phyloP scores from a whole-genome alignment of 129 eudicot species.

The Flaveria bidentis region DNA sequence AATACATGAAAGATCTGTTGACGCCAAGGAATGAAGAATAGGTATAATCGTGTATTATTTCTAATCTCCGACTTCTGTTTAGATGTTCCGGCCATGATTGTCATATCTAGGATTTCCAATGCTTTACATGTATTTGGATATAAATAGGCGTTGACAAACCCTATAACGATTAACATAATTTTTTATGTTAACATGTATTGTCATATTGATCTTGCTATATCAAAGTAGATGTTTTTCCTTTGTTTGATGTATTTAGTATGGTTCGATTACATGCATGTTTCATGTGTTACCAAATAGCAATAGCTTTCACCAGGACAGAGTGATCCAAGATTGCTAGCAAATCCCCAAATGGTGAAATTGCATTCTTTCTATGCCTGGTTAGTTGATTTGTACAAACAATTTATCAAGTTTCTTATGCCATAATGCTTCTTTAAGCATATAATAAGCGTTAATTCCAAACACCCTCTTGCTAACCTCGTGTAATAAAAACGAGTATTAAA shows the following conservation, averaged over 20 bases:
- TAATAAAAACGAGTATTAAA: too few relatives aligned
- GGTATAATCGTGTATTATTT: too few relatives aligned
- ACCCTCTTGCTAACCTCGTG: too few relatives aligned
- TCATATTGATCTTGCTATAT: neutral
- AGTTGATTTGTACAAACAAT: neutral
- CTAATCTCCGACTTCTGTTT: too few relatives aligned
- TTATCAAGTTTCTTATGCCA: too few relatives aligned
- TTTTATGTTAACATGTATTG: neutral
- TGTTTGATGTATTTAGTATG: slow-evolving; percentile 14
- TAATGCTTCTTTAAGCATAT: too few relatives aligned
- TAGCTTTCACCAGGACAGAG: slow-evolving; percentile 63
- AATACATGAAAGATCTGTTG: too few relatives aligned
- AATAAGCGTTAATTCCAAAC: too few relatives aligned
- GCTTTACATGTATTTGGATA: too few relatives aligned
- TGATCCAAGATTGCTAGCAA: slow-evolving; percentile 81
- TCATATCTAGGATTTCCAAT: too few relatives aligned
- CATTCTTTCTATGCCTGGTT: slow-evolving; percentile 91
- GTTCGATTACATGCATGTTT: slow-evolving; percentile 62
- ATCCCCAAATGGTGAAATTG: slow-evolving; percentile 97
- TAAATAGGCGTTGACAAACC: slow-evolving; percentile 81
- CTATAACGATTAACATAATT: slow-evolving; percentile 43
- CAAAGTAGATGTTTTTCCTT: neutral
- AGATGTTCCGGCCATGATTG: too few relatives aligned
- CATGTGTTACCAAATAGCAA: slow-evolving; percentile 89
- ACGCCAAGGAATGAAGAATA: too few relatives aligned